Base-by-base conservation (phyloP, 1,139 yeast species). In the Geotrichum cucujoidarum region DNA sequence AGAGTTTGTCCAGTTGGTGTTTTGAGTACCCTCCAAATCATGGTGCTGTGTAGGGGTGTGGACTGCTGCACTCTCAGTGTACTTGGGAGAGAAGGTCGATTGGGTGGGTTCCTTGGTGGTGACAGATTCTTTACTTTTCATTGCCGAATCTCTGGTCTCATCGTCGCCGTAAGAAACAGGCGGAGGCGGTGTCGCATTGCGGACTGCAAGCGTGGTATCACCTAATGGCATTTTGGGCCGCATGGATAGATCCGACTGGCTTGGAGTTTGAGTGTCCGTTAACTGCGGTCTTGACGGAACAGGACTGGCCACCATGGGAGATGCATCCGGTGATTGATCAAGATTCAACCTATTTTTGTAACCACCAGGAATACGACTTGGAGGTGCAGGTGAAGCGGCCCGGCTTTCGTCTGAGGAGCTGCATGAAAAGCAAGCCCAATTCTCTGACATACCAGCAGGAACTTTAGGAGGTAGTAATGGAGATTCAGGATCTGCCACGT, bases 1-100 rank as follows among this genome's bases (percentile, higher is more conserved):
- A 5, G 63, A 55, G 4, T 61, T 55, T 2, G 46, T 37, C 71
- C 69, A 66, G 24, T 27, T 16, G 22, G 34, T 7, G n/a, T 17
- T 10, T 29, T 22, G 20, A 18, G 36, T n/a, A 24, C 10, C 14
- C 36, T 31, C 20, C 20, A 7, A 18, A 18, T 1, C 35, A 29
- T 39, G 4, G 10, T 30, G 32, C n/a, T n/a, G n/a, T n/a, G n/a
- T n/a, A n/a, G n/a, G n/a, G n/a, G n/a, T n/a, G n/a, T n/a, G n/a
- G n/a, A n/a, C n/a, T n/a, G n/a, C n/a, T n/a, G 24, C n/a, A 17
- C 29, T 40, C 18, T 16, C 18, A 22, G 30, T 40, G 29, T 18
- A 35, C 18, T 35, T 32, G 4, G 33, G 46, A 10, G 40, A 43
- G 21, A 29, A 2, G 3, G 46, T 36, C 7, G 25, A 36, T 13